Conservation (phyloP, 495 filamentous ascomycete species). For the Entonaema liquescens region DNA sequence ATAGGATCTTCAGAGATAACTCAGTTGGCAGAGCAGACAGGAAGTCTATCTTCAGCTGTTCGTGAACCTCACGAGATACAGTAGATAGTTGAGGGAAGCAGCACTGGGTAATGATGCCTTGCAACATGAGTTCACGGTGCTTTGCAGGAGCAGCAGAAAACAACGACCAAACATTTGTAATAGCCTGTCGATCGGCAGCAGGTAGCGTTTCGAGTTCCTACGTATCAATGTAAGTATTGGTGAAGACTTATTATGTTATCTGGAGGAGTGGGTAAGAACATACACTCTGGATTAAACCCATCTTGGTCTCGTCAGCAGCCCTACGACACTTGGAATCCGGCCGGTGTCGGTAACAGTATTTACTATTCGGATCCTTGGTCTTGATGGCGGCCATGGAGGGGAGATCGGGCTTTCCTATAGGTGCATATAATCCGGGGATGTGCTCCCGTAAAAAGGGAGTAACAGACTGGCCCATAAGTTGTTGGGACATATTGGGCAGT, state of each 20-base stretch:
- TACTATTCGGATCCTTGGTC: conserved; percentile 74
- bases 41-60: conserved; percentile 95
- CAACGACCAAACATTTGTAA: conserved; percentile 94
- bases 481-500: conserved; percentile 56
- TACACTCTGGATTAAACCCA: conserved; percentile 91
- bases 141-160: conserved; percentile 96
- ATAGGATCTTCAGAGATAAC: conserved; percentile 91
- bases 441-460: conserved; percentile 87
- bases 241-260: background rate
- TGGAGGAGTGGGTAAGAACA: conserved; percentile 32
- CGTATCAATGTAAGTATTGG: conserved; percentile 12
- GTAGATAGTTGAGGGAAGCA: conserved; percentile 97
- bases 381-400: conserved; percentile 50
- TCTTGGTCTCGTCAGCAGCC: conserved; percentile 91
- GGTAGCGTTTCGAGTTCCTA: conserved; percentile 85
- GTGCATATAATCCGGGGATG: conserved; percentile 84
- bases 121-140: conserved; percentile 92
- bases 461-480: conserved; percentile 64
- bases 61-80: conserved; percentile 83
- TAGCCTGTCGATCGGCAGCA: conserved; percentile 86
- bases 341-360: conserved; percentile 94
- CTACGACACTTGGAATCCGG: conserved; percentile 93
- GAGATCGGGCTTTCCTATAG: conserved; percentile 60
- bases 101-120: conserved; percentile 92
- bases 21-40: conserved; percentile 87